Percentiles rank a stretch among this genome's conserved stretches.
Conservation (phyloP, 1,284 basidiomycete species). For the Trametes hirsuta region DNA sequence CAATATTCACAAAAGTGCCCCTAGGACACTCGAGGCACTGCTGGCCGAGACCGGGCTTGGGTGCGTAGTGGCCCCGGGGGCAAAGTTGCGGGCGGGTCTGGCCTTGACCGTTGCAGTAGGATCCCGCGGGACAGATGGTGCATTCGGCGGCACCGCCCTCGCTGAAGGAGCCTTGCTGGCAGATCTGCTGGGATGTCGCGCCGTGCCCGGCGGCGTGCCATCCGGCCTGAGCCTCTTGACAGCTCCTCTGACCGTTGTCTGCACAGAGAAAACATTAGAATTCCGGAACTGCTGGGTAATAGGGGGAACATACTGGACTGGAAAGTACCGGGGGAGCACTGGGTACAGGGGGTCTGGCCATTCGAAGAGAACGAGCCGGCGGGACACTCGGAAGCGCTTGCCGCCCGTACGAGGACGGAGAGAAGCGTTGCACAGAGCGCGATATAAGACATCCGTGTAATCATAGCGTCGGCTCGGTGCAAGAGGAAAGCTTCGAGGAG, state of each 20-base stretch:
- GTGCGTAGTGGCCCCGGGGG: constrained; percentile 20
- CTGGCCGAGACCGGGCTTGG: constrained; percentile 17
- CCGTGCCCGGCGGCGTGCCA: constrained; percentile 19
- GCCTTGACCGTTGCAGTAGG: constrained; percentile 23
- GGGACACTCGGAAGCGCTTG: neutral
- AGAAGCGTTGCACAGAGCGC: neutral
- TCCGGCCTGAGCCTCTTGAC: constrained; percentile 16
- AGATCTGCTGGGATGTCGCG: constrained; percentile 16
- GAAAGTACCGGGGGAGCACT: constrained; percentile 17
- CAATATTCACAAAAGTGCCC: constrained; percentile 24
- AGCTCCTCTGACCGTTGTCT: constrained; percentile 18
- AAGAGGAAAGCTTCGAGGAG: too few species aligned
- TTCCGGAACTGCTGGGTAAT: too few species aligned
- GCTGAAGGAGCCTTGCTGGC: constrained; percentile 20
- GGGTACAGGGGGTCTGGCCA: constrained; percentile 14
- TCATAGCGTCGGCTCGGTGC: neutral
- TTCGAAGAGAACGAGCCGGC: constrained; percentile 14
- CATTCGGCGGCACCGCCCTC: constrained; percentile 16
- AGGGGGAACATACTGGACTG: constrained; percentile 7
- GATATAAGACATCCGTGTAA: neutral
- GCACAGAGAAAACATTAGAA: too few species aligned
- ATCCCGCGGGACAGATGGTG: constrained; percentile 19
- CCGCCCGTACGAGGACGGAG: neutral
- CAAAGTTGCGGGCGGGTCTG: constrained; percentile 12
- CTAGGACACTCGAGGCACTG: constrained; percentile 23